Base-by-base conservation (phyloP, 768 basidiomycete genomes). In the Lenzites betulinus region DNA sequence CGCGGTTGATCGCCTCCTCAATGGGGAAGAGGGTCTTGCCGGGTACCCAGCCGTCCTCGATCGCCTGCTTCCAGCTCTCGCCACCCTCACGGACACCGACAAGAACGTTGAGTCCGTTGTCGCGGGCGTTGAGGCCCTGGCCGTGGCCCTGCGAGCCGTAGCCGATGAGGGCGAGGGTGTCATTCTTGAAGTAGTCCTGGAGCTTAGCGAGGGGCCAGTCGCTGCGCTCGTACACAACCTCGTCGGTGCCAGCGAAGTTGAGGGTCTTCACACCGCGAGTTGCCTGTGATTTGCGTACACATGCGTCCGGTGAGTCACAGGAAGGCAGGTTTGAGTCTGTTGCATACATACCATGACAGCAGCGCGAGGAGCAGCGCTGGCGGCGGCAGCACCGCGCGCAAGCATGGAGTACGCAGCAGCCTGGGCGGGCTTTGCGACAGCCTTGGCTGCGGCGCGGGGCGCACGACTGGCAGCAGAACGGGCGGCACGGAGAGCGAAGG, bases 151-250 rank as follows among this genome's bases (percentile, higher is more conserved):
- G 95, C 13, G 97, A 98, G 63, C 97, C 97, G 73, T 99, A 98
- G 60, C 97, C 97, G 69, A 98, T 98, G 77, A 99, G 87, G 64
- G 96, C 96, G 56, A 99, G 92, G 66, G 95, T 98, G 77, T 99
- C 97, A 73, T 98, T 91, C 79, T 98, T 98, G 85, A 99, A 97
- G 84, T 96, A 99, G 75, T 98, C 95, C 76, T 98, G 96, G 73
- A 99, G 88, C 80, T 93, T 98, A 63, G 93, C 87, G 63, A 96
- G 79, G 36, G 97, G 97, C 97, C 97, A 99, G 84, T 99, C 97
- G 68, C 83, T 84, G 65, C 93, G 92, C 80, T 98, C 95, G 71
- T 95, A 98, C 47, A 98, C 92, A 64, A 85, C 84, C 79, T 98
- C 95, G 72, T 94, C 84, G 60, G 89, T 88, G 69, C 95, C 95